Evolutionary conservation across 495 filamentous ascomycete genomes (phyloP), one percentile per base, ranked within the genome.

Genomic region (Penicillium pulvis): DNA sequence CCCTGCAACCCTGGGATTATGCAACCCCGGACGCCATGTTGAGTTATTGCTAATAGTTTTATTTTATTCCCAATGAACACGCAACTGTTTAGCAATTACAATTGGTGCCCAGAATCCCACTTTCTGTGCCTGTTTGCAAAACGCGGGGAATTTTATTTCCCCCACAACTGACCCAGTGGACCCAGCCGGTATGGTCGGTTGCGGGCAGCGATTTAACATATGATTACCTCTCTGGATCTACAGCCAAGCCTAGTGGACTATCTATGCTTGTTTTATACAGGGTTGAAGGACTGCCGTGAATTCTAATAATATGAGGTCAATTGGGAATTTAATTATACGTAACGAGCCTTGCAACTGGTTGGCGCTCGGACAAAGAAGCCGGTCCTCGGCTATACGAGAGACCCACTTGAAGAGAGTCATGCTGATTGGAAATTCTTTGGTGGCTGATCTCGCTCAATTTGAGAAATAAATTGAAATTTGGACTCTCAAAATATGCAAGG

Each of bases 61-160:
- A 26, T 33, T 16, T 14, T 17, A 42, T 24, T 53, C 16, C n/a
- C 11, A 19, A 49, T 49, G 24, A 3, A 10, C 12, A 28, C 16
- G 24, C 6, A 17, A 31, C 12, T 8, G 16, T 30, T 19, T 8
- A 1, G 23, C 36, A 20, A 5, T 26, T 53, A 8, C 51, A n/a
- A 53, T 53, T 53, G 51, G 51, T 53, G 35, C 51, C 36, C 51
- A n/a, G 51, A 28, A 41, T 42, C 41, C 20, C 35, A 49, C 26
- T 11, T 23, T 53, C 7, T 53, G 39, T 30, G 36, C 20, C 28
- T 26, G 20, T 28, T 17, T 36, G 11, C 4, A 43, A 42, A 42
- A 30, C 51, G 35, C 51, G 35, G 51, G 35, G 51, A 42, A 42
- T 53, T 30, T 2, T 30, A 20, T 26, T 26, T 53, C 51, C 51